Evolutionary conservation across 148 eudicot species (phyloP).

Genomic region (Nyssa sinensis): DNA sequence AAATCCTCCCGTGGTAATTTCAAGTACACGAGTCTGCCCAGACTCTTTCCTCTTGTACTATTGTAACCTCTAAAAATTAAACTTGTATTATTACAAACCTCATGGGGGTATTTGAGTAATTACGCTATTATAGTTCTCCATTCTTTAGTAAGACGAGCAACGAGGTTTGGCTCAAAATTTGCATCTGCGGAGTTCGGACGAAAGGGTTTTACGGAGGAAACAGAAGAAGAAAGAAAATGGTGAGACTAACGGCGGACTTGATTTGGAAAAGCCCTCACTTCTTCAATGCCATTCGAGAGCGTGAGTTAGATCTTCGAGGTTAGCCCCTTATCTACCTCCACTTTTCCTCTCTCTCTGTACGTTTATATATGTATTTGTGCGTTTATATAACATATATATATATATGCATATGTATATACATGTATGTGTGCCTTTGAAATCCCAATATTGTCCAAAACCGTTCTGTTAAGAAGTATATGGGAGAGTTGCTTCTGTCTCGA

Average conservation of each 20-base stretch:
- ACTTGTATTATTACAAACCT: too few species aligned
- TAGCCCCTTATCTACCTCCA: not conserved
- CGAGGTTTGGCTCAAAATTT: slow-evolving; percentile 1
- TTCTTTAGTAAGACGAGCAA: not conserved
- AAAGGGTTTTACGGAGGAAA: not conserved
- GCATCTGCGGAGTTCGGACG: not conserved
- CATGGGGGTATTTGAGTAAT: not conserved
- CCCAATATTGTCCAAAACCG: not conserved
- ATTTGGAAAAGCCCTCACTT: slow-evolving; percentile 99
- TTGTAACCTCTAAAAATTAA: too few species aligned
- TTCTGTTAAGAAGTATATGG: not conserved
- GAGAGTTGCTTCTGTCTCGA: not conserved
- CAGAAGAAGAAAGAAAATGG: slow-evolving; percentile 41
- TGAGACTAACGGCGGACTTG: slow-evolving; percentile 81
- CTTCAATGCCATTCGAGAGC: slow-evolving; percentile 87
- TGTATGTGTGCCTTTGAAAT: not conserved
- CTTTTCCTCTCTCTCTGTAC: too few species aligned
- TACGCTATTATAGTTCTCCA: not conserved
- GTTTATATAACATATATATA: not conserved
- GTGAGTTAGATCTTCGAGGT: slow-evolving; percentile 99
- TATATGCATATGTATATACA: not conserved
- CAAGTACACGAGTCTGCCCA: too few species aligned
- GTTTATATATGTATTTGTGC: too few species aligned
- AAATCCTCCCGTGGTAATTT: too few species aligned
- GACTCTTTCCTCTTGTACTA: too few species aligned